Conservation (phyloP, 371 early-diverging fungal species). For the Rhizopus microsporus region DNA sequence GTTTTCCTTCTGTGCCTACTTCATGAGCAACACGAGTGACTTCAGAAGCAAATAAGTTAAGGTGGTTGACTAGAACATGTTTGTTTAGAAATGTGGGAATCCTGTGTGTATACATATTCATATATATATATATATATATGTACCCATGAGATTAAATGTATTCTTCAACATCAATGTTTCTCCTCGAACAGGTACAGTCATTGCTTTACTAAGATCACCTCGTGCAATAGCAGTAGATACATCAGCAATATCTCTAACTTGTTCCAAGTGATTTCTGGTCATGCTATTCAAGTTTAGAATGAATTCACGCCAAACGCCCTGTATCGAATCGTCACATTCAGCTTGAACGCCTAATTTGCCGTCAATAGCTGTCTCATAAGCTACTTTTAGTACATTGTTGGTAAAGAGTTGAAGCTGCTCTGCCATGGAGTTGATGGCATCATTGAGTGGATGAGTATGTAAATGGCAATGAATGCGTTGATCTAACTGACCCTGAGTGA, state of each 20-base stretch:
- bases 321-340: conserved; percentile 37
- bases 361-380: conserved; percentile 64
- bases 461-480: conserved; percentile 11
- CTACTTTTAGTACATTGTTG: conserved; percentile 57
- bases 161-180: conserved; percentile 66
- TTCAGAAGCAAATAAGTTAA: conserved; percentile 54
- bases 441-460: conserved; percentile 42
- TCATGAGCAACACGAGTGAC: conserved; percentile 57
- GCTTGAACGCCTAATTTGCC: conserved; percentile 68
- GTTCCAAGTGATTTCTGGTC: conserved; percentile 67
- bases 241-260: conserved; percentile 67
- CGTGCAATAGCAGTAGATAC: conserved; percentile 68
- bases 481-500: conserved; percentile 14
- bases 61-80: conserved; percentile 37
- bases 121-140: background rate
- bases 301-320: conserved; percentile 75
- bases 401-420: conserved; percentile 57
- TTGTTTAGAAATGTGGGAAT: background rate
- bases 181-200: conserved; percentile 59
- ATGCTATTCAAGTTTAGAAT: conserved; percentile 67
- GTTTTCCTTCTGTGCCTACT: conserved; percentile 55
- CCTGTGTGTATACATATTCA: background rate
- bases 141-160: conserved; percentile 77
- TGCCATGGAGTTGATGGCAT: conserved; percentile 70
- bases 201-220: conserved; percentile 68